A percentile compares a stretch with the other conserved stretches of the same genome.
phyloP scores from a whole-genome alignment of 495 filamentous ascomycete genomes.

The Lepidopterella palustris region DNA sequence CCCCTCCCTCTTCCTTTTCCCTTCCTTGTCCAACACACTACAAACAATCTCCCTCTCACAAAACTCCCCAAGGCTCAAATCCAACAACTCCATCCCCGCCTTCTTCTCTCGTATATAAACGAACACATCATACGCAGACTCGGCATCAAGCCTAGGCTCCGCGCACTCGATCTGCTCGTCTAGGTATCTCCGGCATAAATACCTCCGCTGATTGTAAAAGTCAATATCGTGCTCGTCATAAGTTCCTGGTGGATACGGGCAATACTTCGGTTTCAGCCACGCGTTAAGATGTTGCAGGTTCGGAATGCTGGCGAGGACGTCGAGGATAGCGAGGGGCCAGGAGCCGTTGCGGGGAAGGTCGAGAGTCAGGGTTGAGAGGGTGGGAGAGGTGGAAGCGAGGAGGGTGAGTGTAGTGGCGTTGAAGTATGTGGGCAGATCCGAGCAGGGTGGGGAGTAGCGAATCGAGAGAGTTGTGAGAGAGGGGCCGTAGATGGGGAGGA shows the following conservation, averaged over 20 bases:
- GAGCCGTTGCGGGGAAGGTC: not conserved
- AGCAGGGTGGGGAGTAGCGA: not conserved
- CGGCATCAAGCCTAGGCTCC: not conserved
- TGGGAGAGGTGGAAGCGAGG: not conserved
- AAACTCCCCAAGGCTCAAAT: not conserved
- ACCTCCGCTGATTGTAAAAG: too few relatives aligned
- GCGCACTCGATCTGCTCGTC: too few relatives aligned
- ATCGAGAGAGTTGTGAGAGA: not conserved
- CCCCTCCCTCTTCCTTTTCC: not conserved
- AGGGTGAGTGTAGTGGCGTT: not conserved
- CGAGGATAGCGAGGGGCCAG: not conserved
- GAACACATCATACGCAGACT: not conserved
- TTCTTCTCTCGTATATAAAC: not conserved
- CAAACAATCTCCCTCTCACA: not conserved
- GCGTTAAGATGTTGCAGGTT: not conserved
- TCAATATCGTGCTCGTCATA: too few relatives aligned
- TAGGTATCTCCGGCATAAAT: too few relatives aligned
- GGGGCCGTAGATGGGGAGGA: not conserved
- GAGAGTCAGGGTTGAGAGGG: not conserved
- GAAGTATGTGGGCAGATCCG: too few relatives aligned
- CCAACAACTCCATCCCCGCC: not conserved
- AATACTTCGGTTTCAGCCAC: too few relatives aligned
- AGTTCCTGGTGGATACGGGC: too few relatives aligned
- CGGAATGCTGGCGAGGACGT: not conserved
- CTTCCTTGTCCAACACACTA: not conserved